Evolutionary conservation across 495 filamentous ascomycete genomes (phyloP).

Genomic region (Bryoglossum gracile): DNA sequence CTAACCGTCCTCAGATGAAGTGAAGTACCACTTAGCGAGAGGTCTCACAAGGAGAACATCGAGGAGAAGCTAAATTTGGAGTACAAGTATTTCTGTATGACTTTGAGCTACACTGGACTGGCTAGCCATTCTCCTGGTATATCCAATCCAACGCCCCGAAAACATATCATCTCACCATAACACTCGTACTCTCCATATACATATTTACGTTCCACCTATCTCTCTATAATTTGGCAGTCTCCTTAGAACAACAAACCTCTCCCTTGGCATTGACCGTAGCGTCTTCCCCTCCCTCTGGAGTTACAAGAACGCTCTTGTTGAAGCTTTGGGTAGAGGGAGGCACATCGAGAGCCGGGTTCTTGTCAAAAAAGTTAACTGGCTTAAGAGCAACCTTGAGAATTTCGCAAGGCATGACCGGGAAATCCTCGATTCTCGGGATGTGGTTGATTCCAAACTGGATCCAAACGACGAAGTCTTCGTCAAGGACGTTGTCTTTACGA

Average conservation of each 20-base stretch:
- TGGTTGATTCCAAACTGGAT: conserved; percentile 58
- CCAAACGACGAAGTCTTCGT: conserved; percentile 52
- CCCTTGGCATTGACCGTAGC: conserved; percentile 27
- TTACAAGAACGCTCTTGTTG: conserved; percentile 40
- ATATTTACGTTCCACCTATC: neutral
- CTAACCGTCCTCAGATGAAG: too few relatives aligned
- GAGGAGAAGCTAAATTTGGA: conserved; percentile 6
- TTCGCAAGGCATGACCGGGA: conserved; percentile 65
- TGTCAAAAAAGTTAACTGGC: conserved; percentile 69
- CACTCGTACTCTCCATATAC: neutral
- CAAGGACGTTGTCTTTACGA: conserved; percentile 42
- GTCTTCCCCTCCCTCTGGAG: conserved; percentile 26
- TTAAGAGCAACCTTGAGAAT: conserved; percentile 54
- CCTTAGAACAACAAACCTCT: conserved; percentile 33
- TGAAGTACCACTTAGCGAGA: too few relatives aligned
- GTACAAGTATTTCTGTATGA: conserved; percentile 23
- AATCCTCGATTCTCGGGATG: conserved; percentile 52
- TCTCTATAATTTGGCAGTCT: conserved; percentile 19
- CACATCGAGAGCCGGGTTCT: conserved; percentile 72
- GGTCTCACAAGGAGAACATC: too few relatives aligned
- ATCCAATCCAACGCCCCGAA: conserved; percentile 8
- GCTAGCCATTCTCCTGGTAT: conserved; percentile 21
- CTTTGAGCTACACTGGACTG: conserved; percentile 22
- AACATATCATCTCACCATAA: neutral
- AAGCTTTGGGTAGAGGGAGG: conserved; percentile 48